phyloP scores from a whole-genome alignment of 1,139 yeast genomes.

The Pichia norvegensis region DNA sequence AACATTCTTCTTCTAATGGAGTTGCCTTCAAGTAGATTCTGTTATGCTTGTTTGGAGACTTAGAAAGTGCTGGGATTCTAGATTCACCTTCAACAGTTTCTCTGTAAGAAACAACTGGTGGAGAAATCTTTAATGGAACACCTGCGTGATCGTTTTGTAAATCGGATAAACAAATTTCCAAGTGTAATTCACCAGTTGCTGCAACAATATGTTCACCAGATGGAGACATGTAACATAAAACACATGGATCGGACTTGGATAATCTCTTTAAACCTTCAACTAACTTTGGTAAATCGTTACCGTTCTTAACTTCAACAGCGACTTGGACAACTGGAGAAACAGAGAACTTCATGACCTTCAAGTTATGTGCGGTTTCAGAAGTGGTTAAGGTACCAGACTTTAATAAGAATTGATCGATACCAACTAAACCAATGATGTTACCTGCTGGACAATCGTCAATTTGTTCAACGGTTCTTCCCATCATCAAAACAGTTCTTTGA shows the following conservation, averaged over 20 bases:
- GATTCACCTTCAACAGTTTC: constrained; percentile 95
- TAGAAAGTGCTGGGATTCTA: constrained; percentile 91
- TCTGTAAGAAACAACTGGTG: constrained; percentile 98
- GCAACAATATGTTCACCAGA: constrained; percentile 99
- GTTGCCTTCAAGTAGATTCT: constrained; percentile 97
- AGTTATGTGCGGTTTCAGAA: constrained; percentile 94
- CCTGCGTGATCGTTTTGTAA: constrained; percentile 99
- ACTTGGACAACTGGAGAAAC: constrained; percentile 99
- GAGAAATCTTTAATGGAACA: constrained; percentile 95
- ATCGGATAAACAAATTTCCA: constrained; percentile 95
- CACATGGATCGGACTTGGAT: constrained; percentile 99
- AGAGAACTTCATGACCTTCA: constrained; percentile 99
- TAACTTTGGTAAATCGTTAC: constrained; percentile 97
- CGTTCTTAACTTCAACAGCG: constrained; percentile 99
- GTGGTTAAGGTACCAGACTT: constrained; percentile 99
- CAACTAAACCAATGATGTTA: constrained; percentile 99
- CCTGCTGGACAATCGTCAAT: constrained; percentile 99
- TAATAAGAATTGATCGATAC: constrained; percentile 99
- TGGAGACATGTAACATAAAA: constrained; percentile 75
- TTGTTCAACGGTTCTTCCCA: constrained; percentile 98
- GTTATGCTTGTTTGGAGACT: constrained; percentile 99
- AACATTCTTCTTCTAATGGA: constrained; percentile 90
- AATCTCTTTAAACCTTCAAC: constrained; percentile 99
- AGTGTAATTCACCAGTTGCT: constrained; percentile 99
- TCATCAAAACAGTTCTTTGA: constrained; percentile 99